Conservation (phyloP, 2,329 filamentous ascomycete genomes). For the Arthrinium phaeospermum region DNA sequence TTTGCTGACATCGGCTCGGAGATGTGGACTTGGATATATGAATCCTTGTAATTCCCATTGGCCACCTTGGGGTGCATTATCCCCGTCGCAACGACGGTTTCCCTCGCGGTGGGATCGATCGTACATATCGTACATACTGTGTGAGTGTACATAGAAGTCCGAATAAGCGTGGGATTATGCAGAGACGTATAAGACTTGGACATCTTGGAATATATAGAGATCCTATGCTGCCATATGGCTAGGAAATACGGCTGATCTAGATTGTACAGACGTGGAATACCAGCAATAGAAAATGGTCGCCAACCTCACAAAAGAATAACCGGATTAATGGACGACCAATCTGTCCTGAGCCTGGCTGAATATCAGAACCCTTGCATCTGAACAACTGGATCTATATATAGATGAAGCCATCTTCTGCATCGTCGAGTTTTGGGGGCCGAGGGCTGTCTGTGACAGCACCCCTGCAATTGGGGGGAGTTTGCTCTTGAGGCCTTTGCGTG, state of each 20-base stretch:
- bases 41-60: not conserved
- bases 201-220: no score
- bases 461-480: no score
- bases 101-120: not conserved
- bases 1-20: not conserved
- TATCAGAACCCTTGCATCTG: no score
- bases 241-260: no score
- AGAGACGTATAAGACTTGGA: no score
- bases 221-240: no score
- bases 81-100: not conserved
- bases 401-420: not conserved
- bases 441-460: not conserved
- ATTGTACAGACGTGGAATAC: not conserved
- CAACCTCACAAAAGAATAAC: not conserved
- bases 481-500: not conserved
- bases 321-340: not conserved
- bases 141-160: not conserved
- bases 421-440: not conserved
- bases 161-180: no score
- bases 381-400: not conserved
- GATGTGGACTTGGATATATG: not conserved
- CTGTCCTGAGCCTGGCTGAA: not conserved
- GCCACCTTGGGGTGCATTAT: not conserved
- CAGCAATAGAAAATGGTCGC: not conserved
- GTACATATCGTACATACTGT: not conserved